phyloP scores from a whole-genome alignment of 2,329 filamentous ascomycete species.

The Aplosporella prunicola region DNA sequence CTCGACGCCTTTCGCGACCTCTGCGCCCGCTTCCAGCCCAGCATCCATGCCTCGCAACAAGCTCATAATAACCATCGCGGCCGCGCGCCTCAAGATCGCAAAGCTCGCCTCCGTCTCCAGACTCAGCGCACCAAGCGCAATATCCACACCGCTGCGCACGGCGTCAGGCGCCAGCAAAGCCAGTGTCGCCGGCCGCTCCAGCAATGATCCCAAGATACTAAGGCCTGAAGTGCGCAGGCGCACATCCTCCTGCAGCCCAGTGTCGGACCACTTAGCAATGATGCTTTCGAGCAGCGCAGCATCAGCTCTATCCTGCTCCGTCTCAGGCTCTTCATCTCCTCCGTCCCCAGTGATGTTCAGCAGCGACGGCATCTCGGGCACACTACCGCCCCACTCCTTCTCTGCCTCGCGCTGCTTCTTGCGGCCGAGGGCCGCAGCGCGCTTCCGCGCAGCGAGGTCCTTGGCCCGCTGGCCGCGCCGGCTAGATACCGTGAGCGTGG shows the following conservation, averaged over 20 bases:
- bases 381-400: slow-evolving; percentile 47
- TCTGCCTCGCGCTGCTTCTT: slow-evolving; percentile 42
- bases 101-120: slow-evolving; percentile 52
- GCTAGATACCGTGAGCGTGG: slow-evolving; percentile 54
- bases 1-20: slow-evolving; percentile 20
- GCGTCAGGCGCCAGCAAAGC: slow-evolving; percentile 32
- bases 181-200: slow-evolving; percentile 53
- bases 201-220: slow-evolving; percentile 50
- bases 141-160: slow-evolving; percentile 46
- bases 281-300: slow-evolving; percentile 47
- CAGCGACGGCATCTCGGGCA: slow-evolving; percentile 24
- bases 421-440: slow-evolving; percentile 40
- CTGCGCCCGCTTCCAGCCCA: slow-evolving; percentile 37
- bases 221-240: slow-evolving; percentile 60
- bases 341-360: slow-evolving; percentile 16
- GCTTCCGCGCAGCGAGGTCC: slow-evolving; percentile 48
- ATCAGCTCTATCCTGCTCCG: slow-evolving; percentile 28
- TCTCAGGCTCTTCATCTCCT: slow-evolving; percentile 20
- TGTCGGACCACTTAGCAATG: slow-evolving; percentile 58
- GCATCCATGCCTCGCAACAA: slow-evolving; percentile 52
- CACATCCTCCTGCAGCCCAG: slow-evolving; percentile 56
- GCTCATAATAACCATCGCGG: slow-evolving; percentile 53
- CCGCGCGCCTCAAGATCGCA: slow-evolving; percentile 57
- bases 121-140: slow-evolving; percentile 52
- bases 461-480: slow-evolving; percentile 53